These are phyloP conservation scores for Solanum rostratum DNA, from an alignment of 257 asterid genomes.

Conservation along the genomic window DNA sequence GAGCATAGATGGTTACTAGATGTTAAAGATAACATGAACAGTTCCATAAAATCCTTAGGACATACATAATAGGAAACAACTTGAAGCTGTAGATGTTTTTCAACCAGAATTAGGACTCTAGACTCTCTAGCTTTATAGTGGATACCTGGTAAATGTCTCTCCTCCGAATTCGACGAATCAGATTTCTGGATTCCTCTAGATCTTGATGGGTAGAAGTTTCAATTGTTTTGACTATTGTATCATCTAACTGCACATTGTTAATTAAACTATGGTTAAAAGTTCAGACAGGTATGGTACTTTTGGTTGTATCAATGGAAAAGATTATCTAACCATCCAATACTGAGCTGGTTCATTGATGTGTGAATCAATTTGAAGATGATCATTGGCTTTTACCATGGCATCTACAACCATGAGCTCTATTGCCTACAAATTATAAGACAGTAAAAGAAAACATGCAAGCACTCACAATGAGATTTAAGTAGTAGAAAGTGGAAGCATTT, in stretches of 20 bases:
- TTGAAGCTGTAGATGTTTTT: not conserved
- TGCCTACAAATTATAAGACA: constrained; percentile 42
- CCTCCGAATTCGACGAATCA: constrained; percentile 62
- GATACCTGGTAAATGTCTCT: constrained; percentile 86
- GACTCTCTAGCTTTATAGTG: not conserved
- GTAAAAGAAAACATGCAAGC: not conserved
- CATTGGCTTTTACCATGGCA: constrained; percentile 71
- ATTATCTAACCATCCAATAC: constrained; percentile 65
- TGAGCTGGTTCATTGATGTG: constrained; percentile 59
- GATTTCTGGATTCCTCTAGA: constrained; percentile 78
- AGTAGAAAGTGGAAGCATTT: not conserved
- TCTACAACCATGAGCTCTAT: constrained; percentile 78
- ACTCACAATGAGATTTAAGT: not conserved
- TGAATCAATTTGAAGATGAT: constrained; percentile 50
- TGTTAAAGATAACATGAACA: not conserved
- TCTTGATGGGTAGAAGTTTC: constrained; percentile 55
- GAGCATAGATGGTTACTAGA: not conserved
- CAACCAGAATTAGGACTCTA: not conserved
- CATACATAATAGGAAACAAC: not conserved
- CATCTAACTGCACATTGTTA: constrained; percentile 56
- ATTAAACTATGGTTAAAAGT: not conserved
- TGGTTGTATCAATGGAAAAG: not conserved
- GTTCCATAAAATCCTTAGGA: not conserved
- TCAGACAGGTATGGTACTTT: not conserved
- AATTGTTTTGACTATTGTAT: constrained; percentile 64